Evolutionary conservation across 345 rosid genomes (phyloP), one percentile per base, ranked within the genome.

Genomic region (Tarenaya hassleriana): DNA sequence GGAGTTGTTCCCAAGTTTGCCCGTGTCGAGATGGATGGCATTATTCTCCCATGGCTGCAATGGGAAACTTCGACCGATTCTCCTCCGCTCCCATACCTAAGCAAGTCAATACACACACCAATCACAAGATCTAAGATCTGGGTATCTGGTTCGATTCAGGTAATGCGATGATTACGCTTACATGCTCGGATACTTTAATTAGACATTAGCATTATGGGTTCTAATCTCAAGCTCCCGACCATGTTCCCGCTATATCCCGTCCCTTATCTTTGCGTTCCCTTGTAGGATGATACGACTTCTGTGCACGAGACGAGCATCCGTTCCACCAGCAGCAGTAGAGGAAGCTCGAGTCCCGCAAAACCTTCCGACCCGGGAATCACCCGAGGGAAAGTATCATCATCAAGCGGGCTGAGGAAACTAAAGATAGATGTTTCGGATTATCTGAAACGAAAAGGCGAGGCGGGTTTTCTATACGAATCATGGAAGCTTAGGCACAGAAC

Each of bases 31-130:
- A 81, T 83, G 94, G 98, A 92, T 8, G 98, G 97, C 24, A 81
- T 88, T 44, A 76, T 67, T 20, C 69, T 92, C 47, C 98, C 98
- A 15, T 92, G 98, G 96, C 70, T 92, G 67, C 76, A 81, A 52
- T 92, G 96, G 98, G 98, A 92, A 55, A 76, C 94, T 59, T 73
- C 82, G 51, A 73, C 74, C 14, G 84, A 85, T 41, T 49, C 69
- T 59, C 79, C 72, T 68, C 57, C 77, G 14, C 34, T 63, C 34
- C 39, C 74, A 16, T 62, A 74, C 59, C 75, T 64, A 20, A 69
- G 68, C 29, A 68, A 57, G 49, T 31, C 63, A 7, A 75, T 58
- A 50, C 61, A 58, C 1, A 60, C 60, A 1, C 44, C 68, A 56
- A 67, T 61, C 12, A 37, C 87, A 40, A 73, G 61, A 63, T 14